A percentile compares a stretch with the other conserved stretches of the same genome.
Conservation (phyloP, 1,284 basidiomycete species). For the Cryptococcus neoformans region DNA sequence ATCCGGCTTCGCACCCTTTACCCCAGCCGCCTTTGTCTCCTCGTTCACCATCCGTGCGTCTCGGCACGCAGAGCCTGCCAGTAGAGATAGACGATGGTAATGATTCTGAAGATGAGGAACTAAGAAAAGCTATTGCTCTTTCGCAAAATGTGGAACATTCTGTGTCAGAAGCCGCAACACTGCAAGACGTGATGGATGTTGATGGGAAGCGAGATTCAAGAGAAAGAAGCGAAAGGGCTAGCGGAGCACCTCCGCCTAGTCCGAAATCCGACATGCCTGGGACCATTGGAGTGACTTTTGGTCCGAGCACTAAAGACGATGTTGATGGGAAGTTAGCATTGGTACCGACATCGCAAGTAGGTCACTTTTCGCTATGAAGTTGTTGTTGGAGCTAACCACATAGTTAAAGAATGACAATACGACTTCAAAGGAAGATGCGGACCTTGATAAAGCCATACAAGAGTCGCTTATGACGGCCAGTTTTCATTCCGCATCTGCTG, state of each 20-base stretch:
- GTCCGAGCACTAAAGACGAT: conserved; percentile 38
- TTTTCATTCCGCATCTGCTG: conserved; percentile 33
- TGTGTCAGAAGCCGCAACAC: conserved; percentile 10
- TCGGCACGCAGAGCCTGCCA: too few species aligned
- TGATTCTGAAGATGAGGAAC: conserved; percentile 4
- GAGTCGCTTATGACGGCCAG: conserved; percentile 46
- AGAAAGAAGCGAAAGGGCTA: conserved; percentile 37
- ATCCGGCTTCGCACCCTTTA: not conserved
- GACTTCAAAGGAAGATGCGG: conserved; percentile 37
- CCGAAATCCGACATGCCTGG: conserved; percentile 13
- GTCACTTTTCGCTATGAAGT: not conserved
- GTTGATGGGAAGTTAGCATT: conserved; percentile 30
- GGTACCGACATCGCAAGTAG: conserved; percentile 14
- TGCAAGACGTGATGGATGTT: conserved; percentile 3
- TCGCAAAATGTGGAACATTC: conserved; percentile 2
- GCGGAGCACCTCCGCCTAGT: conserved; percentile 38
- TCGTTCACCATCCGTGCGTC: not conserved
- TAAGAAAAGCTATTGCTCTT: conserved; percentile 8
- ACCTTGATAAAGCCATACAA: conserved; percentile 41
- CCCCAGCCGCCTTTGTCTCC: not conserved
- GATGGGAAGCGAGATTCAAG: conserved; percentile 16
- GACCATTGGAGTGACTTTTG: conserved; percentile 24
- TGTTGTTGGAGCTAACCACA: not conserved
- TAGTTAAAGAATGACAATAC: conserved; percentile 2
- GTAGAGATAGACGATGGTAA: too few species aligned